Percentiles rank a stretch among this genome's conserved stretches.
Conservation (phyloP, 2,329 filamentous ascomycete genomes). For the Stemphylium vesicarium region DNA sequence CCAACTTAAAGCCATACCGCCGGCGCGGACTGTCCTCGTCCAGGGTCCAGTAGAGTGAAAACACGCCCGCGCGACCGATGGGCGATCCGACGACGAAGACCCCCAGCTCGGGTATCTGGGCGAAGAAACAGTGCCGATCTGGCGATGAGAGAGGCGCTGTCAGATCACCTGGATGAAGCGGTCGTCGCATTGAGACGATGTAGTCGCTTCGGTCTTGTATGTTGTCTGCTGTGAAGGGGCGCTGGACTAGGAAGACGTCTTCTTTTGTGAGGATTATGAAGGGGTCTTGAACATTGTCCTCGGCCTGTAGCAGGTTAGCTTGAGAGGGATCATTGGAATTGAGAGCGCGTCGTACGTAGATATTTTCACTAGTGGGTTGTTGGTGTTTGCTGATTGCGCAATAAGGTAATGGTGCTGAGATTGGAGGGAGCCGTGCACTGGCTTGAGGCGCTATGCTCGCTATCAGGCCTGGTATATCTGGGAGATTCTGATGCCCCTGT, state of each 20-base stretch:
- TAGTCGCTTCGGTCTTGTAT: slow-evolving; percentile 4
- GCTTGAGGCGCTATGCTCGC: not conserved
- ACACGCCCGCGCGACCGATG: slow-evolving; percentile 68
- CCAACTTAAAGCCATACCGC: slow-evolving; percentile 59
- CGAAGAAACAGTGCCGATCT: slow-evolving; percentile 66
- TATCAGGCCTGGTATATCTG: not conserved
- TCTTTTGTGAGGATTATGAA: slow-evolving; percentile 53
- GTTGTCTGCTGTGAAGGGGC: slow-evolving; percentile 26
- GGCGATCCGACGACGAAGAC: slow-evolving; percentile 71
- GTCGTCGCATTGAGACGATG: slow-evolving; percentile 48
- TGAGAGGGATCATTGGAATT: not conserved
- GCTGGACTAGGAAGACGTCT: slow-evolving; percentile 54
- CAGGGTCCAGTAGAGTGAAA: slow-evolving; percentile 60
- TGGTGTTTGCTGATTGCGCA: not conserved
- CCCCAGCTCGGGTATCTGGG: slow-evolving; percentile 72
- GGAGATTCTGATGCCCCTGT: not conserved
- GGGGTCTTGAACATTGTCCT: slow-evolving; percentile 18
- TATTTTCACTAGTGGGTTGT: not conserved
- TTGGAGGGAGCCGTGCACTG: not conserved
- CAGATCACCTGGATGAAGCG: slow-evolving; percentile 25
- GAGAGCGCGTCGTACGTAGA: not conserved
- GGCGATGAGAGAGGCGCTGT: slow-evolving; percentile 19
- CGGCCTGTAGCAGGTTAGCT: not conserved
- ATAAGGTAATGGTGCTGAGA: not conserved
- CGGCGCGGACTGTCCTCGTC: slow-evolving; percentile 46